Conservation (phyloP, 1,284 basidiomycete genomes). For the Garcileccinum viscosum region DNA sequence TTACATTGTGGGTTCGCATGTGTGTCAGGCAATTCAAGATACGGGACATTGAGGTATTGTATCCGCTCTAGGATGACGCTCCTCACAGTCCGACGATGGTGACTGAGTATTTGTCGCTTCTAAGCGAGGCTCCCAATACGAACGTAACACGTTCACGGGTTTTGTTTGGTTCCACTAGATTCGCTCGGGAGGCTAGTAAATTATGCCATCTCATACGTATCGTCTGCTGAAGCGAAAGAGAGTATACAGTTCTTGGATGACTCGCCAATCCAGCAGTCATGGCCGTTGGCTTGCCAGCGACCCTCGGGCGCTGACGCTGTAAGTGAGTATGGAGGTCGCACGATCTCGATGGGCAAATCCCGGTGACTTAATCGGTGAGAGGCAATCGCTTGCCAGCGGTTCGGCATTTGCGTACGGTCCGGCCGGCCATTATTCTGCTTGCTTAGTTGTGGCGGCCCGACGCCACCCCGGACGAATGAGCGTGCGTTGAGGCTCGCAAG, state of each 20-base stretch:
- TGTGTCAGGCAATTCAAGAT: slow-evolving; percentile 16
- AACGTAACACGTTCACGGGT: not conserved
- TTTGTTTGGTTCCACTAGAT: not conserved
- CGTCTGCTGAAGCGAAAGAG: no score
- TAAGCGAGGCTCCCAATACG: not conserved
- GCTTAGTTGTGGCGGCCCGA: slow-evolving; percentile 1
- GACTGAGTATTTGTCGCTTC: not conserved
- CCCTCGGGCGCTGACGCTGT: not conserved
- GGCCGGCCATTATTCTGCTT: slow-evolving; percentile 3
- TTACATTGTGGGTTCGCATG: slow-evolving; percentile 12
- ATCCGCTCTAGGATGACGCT: not conserved
- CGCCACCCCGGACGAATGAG: slow-evolving; percentile 19
- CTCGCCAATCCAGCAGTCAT: not conserved
- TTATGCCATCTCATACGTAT: not conserved
- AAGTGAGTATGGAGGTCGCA: not conserved
- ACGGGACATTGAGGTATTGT: not conserved
- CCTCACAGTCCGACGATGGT: not conserved
- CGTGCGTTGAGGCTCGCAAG: slow-evolving; percentile 40
- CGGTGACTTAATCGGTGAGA: not conserved
- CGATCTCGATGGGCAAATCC: not conserved
- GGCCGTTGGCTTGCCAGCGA: not conserved
- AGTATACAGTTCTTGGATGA: not conserved
- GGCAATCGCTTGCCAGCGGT: not conserved
- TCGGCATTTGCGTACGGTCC: not conserved
- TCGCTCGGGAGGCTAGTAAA: not conserved